Base-by-base conservation (phyloP, 257 asterid genomes). In the Voacanga thouarsii region DNA sequence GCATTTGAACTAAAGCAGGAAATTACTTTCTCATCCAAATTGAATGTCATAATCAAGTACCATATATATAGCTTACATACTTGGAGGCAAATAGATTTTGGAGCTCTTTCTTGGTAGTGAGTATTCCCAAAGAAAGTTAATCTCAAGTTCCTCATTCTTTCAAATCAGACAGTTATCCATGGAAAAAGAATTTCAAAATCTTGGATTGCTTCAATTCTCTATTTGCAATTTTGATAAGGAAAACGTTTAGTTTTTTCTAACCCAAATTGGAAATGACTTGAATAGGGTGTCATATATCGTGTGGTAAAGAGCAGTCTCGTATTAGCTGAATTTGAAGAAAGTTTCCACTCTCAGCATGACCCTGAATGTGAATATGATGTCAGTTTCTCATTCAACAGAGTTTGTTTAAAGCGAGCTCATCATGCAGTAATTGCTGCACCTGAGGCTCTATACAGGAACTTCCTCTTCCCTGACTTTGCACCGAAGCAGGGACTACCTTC, bases 401-500 rank as follows among this genome's bases (percentile, higher is more conserved):
- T 82, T 61, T 75, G 85, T 82, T 79, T 82, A 3, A 75, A 78
- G 65, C 72, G 80, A 5, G 85, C 77, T 45, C 85, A 82, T 73
- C 78, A 78, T 39, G 78, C 85, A 50, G 26, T 82, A 49, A 30
- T 61, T 30, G 43, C 68, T 49, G 82, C 72, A 24, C 59, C 82
- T 15, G 74, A 70, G 21, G 12, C 51, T 70, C 3, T 24, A 33
- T 26, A 67, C n/a, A 59, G 60, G 69, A 78, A 74, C 76, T 53
- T 82, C 49, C 69, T 82, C 50, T 82, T 82, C 80, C 85, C 85
- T 12, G 30, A 8, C 7, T 1, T 43, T 30, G 12, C 30, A 37
- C 82, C 74, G 55, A 16, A 76, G 30, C 72, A 18, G 0, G 64
- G 16, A n/a, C 18, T 68, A 41, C 57, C 70, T 66, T 28, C 41